Evolutionary conservation across 83 land plant species (phyloP).

Genomic region (Diphasiastrum complanatum): DNA sequence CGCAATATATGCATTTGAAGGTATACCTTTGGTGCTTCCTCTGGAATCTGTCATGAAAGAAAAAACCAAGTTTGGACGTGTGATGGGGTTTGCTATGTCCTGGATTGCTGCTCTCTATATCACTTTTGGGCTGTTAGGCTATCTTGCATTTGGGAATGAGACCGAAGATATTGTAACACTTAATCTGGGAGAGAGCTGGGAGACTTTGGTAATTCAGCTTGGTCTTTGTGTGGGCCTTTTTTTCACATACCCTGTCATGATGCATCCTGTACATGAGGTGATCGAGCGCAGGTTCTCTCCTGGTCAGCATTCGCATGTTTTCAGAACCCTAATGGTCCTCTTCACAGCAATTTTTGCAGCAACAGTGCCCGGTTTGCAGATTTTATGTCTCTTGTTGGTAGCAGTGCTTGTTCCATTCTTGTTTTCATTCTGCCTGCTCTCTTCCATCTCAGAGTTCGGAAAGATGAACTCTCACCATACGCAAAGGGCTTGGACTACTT

Average conservation of each 20-base stretch:
- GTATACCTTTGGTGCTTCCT: conserved; percentile 32
- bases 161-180: conserved; percentile 35
- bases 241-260: conserved; percentile 45
- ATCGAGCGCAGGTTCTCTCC: conserved; percentile 28
- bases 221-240: conserved; percentile 31
- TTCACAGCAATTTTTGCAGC: conserved; percentile 21
- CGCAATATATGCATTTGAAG: conserved; percentile 33
- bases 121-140: conserved; percentile 30
- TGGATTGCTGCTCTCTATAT: conserved; percentile 21
- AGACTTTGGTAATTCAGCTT: conserved; percentile 23
- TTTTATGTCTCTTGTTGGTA: conserved; percentile 27
- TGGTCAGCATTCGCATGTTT: conserved; percentile 14
- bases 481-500: conserved; percentile 16
- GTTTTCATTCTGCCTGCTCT: conserved; percentile 43
- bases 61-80: conserved; percentile 28
- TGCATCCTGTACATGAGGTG: conserved; percentile 40
- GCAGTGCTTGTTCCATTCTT: conserved; percentile 29
- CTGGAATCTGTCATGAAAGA: conserved; percentile 24
- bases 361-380: conserved; percentile 22
- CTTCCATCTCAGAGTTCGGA: conserved; percentile 39
- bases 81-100: conserved; percentile 27
- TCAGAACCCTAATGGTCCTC: conserved; percentile 18
- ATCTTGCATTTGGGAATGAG: conserved; percentile 35
- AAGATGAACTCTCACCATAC: conserved; percentile 28
- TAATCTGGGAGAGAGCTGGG: conserved; percentile 33